These are phyloP conservation scores for Escovopsis sp. DNA, from an alignment of 2,329 filamentous ascomycete genomes.

Conservation along the genomic window DNA sequence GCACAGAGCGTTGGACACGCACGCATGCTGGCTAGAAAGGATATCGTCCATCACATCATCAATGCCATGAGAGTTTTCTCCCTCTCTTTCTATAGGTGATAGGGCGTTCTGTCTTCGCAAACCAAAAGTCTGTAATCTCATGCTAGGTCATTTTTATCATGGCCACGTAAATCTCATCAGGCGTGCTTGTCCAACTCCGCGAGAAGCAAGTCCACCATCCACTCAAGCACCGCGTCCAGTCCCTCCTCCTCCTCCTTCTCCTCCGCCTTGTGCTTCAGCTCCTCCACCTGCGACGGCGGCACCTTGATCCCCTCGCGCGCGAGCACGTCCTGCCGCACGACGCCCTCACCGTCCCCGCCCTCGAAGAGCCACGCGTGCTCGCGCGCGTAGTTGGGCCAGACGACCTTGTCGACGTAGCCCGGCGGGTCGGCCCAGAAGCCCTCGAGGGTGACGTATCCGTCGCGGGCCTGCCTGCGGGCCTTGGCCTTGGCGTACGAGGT, in stretches of 20 bases:
- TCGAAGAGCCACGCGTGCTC: conserved; percentile 73
- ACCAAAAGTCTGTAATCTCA: too few relatives aligned
- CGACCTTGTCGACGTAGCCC: conserved; percentile 83
- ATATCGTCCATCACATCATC: too few relatives aligned
- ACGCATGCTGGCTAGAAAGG: background rate
- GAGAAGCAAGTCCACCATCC: conserved; percentile 53
- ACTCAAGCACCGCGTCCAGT: conserved; percentile 48
- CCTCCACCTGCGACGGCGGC: conserved; percentile 29
- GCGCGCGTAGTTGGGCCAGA: conserved; percentile 87
- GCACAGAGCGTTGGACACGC: too few relatives aligned
- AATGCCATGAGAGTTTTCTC: too few relatives aligned
- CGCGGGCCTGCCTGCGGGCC: conserved; percentile 49
- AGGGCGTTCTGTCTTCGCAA: too few relatives aligned
- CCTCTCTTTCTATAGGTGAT: too few relatives aligned
- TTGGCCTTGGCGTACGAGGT: conserved; percentile 52
- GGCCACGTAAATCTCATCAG: background rate
- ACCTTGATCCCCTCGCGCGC: conserved; percentile 30
- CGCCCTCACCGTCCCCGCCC: conserved; percentile 48
- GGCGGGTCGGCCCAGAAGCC: conserved; percentile 94
- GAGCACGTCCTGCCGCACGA: conserved; percentile 32
- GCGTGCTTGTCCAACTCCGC: conserved; percentile 22
- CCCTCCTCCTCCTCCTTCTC: conserved; percentile 34
- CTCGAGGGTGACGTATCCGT: conserved; percentile 67
- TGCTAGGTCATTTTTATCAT: too few relatives aligned
- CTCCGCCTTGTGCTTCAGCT: conserved; percentile 45